A percentile compares a stretch with the other conserved stretches of the same genome.
Conservation (phyloP, 148 eudicot genomes). For the Mesembryanthemum crystallinum region DNA sequence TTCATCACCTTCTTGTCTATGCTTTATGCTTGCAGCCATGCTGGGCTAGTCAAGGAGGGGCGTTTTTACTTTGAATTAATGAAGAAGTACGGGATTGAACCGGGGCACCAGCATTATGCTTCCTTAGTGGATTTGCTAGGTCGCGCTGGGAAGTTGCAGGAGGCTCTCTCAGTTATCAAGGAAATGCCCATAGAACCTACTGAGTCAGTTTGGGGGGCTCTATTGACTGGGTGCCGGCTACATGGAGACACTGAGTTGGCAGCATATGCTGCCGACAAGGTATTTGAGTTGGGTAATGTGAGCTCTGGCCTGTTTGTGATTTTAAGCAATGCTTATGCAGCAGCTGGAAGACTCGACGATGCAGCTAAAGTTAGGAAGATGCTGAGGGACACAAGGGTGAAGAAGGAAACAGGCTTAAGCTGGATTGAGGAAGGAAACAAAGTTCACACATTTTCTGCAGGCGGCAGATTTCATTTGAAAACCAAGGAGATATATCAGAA, state of each 20-base stretch:
- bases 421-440: constrained; percentile 84
- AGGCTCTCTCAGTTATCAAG: constrained; percentile 52
- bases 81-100: constrained; percentile 62
- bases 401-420: constrained; percentile 86
- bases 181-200: constrained; percentile 79
- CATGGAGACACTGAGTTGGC: constrained; percentile 70
- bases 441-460: constrained; percentile 69
- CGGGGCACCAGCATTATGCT: constrained; percentile 75
- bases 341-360: constrained; percentile 74
- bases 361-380: constrained; percentile 82
- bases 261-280: constrained; percentile 75
- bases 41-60: constrained; percentile 74
- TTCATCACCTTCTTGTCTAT: constrained; percentile 75
- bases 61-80: constrained; percentile 55
- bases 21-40: constrained; percentile 84
- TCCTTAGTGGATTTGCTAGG: constrained; percentile 77
- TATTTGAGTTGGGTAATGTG: constrained; percentile 61
- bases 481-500: constrained; percentile 54
- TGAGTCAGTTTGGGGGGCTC: constrained; percentile 87
- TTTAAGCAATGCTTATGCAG: constrained; percentile 71
- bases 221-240: constrained; percentile 69
- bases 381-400: constrained; percentile 70
- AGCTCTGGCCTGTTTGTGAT: constrained; percentile 70
- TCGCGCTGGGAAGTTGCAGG: constrained; percentile 74
- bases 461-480: constrained; percentile 55